phyloP scores from a whole-genome alignment of 2,329 filamentous ascomycete species.

The Penicillium hordei region DNA sequence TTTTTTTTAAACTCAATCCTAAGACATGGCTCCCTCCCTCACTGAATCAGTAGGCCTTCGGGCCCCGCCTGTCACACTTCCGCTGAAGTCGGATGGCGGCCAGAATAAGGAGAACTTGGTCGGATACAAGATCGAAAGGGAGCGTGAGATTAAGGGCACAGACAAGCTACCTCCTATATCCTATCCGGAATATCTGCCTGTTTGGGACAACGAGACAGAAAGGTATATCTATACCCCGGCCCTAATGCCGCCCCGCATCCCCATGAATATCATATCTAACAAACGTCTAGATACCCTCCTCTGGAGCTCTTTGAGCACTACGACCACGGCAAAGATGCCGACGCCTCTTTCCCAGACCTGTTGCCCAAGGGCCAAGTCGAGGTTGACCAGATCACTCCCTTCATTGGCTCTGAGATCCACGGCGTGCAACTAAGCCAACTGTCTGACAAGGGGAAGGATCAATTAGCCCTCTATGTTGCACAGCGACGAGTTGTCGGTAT shows the following conservation, averaged over 20 bases:
- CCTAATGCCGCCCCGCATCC: neutral
- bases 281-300: slow-evolving; percentile 53
- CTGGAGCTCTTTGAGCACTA: slow-evolving; percentile 69
- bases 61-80: slow-evolving; percentile 21
- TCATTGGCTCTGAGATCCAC: slow-evolving; percentile 69
- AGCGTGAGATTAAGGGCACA: slow-evolving; percentile 55
- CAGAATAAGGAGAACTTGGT: slow-evolving; percentile 41
- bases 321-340: slow-evolving; percentile 74
- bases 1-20: neutral
- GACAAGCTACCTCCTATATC: slow-evolving; percentile 56
- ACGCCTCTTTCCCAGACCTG: slow-evolving; percentile 67
- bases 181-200: slow-evolving; percentile 72
- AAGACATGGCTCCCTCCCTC: slow-evolving; percentile 37
- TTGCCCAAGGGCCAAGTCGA: slow-evolving; percentile 49
- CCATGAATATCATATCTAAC: slow-evolving; percentile 1
- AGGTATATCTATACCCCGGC: slow-evolving; percentile 21
- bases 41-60: slow-evolving; percentile 34
- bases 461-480: slow-evolving; percentile 59
- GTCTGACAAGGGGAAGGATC: slow-evolving; percentile 68
- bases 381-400: slow-evolving; percentile 65
- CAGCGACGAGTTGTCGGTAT: slow-evolving; percentile 65
- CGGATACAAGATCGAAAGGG: slow-evolving; percentile 44
- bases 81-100: slow-evolving; percentile 33
- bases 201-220: slow-evolving; percentile 61
- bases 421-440: slow-evolving; percentile 71